Base-by-base conservation (phyloP, 768 basidiomycete species). In the Agaricus bisporus region DNA sequence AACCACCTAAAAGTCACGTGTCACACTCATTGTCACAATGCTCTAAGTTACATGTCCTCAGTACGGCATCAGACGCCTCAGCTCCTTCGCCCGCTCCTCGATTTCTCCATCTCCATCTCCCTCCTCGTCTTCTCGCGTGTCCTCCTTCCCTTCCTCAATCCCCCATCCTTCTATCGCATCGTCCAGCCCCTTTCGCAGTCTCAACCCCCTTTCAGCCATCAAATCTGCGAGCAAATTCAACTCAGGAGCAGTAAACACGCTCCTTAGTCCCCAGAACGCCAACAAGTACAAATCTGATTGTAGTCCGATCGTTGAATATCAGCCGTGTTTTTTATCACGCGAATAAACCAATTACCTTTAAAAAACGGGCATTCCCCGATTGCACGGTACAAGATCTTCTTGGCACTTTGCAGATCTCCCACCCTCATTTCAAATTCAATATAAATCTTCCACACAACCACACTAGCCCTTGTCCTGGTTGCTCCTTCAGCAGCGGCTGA, bases 131-230 rank as follows among this genome's bases (percentile, higher is more conserved):
- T 70, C 69, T 15, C 59, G 63, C 36, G 32, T 11, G 11, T 3
- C 32, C 11, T 50, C 57, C 18, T 63, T 60, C 7, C 66, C 69
- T 51, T 59, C 66, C 43, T 58, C 66, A 49, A 58, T 54, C 20
- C 70, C 71, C 36, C 73, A 75, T 14, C 60, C 60, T 18, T 73
- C 76, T 38, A 82, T 41, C 44, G 68, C 70, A 60, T 82, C 83
- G 11, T 90, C 86, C 59, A 91, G 56, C 0, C 78, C 83, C 46
- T 68, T 65, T 41, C 84, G 74, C 64, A 87, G 68, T 43, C 90
- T 78, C 20, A 92, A 60, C 3, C 83, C 85, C 37, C 86, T 70
- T 64, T 91, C 90, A 5, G 76, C 84, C 90, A 92, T 92, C 3
- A 79, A 78, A 52, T 89, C 87, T 45, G 74, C 83, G 49, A 86